Evolutionary conservation across 2,329 filamentous ascomycete genomes (phyloP).

Genomic region (Verticillium isaacii): DNA sequence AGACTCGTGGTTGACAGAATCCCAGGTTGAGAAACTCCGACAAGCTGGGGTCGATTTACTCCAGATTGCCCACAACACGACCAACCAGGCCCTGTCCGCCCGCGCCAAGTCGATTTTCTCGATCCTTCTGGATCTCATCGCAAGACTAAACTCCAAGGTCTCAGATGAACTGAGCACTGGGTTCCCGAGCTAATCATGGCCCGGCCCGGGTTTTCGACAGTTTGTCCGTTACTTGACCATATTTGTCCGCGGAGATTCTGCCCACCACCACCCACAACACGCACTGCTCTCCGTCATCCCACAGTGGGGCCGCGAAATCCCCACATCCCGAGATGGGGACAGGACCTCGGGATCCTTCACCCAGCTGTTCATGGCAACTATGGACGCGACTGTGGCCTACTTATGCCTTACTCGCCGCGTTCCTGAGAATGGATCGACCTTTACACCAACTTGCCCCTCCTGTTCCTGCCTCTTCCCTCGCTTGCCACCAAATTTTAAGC

Average conservation of each 20-base stretch:
- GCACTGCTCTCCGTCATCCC: background rate
- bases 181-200: background rate
- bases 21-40: slow-evolving; percentile 33
- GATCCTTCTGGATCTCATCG: slow-evolving; percentile 33
- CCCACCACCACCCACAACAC: background rate
- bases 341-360: background rate
- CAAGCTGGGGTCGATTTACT: slow-evolving; percentile 31
- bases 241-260: background rate
- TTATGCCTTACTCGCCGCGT: background rate
- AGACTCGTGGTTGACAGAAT: background rate
- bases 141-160: slow-evolving; percentile 35
- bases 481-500: background rate
- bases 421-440: background rate
- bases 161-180: slow-evolving; percentile 28
- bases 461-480: background rate
- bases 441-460: background rate
- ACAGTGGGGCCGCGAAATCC: background rate
- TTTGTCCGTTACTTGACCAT: background rate
- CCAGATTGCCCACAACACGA: slow-evolving; percentile 32
- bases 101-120: slow-evolving; percentile 32
- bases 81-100: slow-evolving; percentile 27
- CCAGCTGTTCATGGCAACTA: background rate
- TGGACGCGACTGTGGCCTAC: background rate
- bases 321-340: background rate
- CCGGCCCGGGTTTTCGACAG: background rate